Percentiles rank a stretch among this genome's conserved stretches.
phyloP scores from a whole-genome alignment of 768 basidiomycete species.

The Kwoniella shandongensis region DNA sequence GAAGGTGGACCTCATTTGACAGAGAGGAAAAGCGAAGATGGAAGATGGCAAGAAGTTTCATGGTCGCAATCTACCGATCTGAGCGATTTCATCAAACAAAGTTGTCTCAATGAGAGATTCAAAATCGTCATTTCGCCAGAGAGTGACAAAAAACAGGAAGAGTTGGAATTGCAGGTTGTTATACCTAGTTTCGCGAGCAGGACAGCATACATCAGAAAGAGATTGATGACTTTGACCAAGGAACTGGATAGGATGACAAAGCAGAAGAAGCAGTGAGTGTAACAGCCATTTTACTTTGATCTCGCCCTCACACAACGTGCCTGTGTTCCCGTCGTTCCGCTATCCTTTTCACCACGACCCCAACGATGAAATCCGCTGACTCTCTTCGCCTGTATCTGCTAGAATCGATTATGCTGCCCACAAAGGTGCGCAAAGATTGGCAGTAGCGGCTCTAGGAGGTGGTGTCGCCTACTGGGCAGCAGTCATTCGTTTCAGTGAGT shows the following conservation, averaged over 20 bases:
- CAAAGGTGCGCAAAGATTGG: constrained; percentile 62
- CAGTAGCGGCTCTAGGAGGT: constrained; percentile 63
- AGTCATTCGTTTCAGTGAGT: constrained; percentile 66
- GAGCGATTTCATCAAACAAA: constrained; percentile 67
- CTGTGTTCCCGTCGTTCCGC: too few species aligned
- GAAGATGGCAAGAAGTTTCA: constrained; percentile 53
- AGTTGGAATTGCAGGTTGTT: constrained; percentile 57
- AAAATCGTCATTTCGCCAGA: constrained; percentile 54
- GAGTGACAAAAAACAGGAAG: constrained; percentile 2
- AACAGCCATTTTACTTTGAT: too few species aligned
- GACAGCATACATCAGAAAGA: constrained; percentile 62
- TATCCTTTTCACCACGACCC: too few species aligned
- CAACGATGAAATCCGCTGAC: too few species aligned
- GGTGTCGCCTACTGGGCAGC: constrained; percentile 66
- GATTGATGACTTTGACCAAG: constrained; percentile 57
- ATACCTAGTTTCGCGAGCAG: constrained; percentile 67
- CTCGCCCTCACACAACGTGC: too few species aligned
- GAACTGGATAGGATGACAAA: constrained; percentile 60
- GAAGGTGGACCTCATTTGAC: constrained; percentile 52
- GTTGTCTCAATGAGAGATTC: constrained; percentile 62
- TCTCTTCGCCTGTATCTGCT: neutral
- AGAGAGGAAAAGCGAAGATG: constrained; percentile 32
- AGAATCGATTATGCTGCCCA: constrained; percentile 61
- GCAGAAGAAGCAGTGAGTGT: constrained; percentile 59
- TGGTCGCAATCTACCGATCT: constrained; percentile 68